A percentile compares a stretch with the other conserved stretches of the same genome.
Conservation (phyloP, 192 early-diverging fungal genomes). For the Spizellomyces sp. region DNA sequence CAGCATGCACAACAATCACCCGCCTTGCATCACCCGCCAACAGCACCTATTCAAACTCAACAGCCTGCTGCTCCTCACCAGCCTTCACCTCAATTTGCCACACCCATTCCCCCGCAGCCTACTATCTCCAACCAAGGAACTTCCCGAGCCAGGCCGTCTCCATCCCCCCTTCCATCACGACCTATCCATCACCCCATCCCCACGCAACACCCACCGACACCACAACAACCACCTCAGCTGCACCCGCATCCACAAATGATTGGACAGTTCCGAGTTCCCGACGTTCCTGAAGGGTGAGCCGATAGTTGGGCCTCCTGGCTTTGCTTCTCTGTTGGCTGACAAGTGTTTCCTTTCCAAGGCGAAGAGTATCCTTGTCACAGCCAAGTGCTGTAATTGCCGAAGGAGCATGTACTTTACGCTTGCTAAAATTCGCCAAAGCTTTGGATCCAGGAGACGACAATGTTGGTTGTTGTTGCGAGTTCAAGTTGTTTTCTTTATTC, state of each 20-base stretch:
- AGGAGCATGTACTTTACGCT: not conserved
- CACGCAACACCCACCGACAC: not conserved
- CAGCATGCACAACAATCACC: too few species aligned
- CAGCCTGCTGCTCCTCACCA: too few species aligned
- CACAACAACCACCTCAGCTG: not conserved
- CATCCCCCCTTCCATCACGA: too few species aligned
- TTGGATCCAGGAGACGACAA: not conserved
- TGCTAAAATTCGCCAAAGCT: not conserved
- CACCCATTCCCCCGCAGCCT: too few species aligned
- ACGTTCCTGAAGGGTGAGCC: not conserved
- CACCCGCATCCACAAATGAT: slow-evolving; percentile 4
- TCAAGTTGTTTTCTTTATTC: not conserved
- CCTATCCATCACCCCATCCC: not conserved
- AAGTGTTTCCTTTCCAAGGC: not conserved
- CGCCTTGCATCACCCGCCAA: too few species aligned
- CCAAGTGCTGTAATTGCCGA: not conserved
- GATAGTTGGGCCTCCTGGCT: not conserved
- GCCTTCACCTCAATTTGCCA: too few species aligned
- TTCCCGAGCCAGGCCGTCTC: too few species aligned
- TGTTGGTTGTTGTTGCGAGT: not conserved
- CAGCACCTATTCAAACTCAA: too few species aligned
- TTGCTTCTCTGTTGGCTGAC: not conserved
- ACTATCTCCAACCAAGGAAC: too few species aligned
- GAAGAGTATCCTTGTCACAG: not conserved
- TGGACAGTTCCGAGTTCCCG: slow-evolving; percentile 1